A percentile compares a stretch with the other conserved stretches of the same genome.
Evolutionary conservation across 2,329 filamentous ascomycete genomes (phyloP).

Genomic region (Neoascochyta sp.): DNA sequence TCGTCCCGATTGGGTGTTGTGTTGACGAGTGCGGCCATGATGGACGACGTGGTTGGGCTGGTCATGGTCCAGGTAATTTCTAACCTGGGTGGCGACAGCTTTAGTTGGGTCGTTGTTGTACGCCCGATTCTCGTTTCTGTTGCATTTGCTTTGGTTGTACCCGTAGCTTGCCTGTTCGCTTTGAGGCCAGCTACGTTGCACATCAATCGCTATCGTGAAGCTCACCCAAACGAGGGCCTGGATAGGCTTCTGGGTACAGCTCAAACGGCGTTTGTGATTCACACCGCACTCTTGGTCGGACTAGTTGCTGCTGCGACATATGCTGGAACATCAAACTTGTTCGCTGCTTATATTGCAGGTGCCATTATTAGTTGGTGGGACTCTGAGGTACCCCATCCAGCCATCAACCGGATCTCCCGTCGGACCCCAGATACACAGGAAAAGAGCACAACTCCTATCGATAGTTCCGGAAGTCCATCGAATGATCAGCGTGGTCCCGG

Average conservation of each 20-base stretch:
- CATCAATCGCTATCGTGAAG: constrained; percentile 34
- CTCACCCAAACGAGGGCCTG: constrained; percentile 15
- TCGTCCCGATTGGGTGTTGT: constrained; percentile 58
- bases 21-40: constrained; percentile 69
- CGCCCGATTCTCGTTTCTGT: constrained; percentile 53
- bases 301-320: constrained; percentile 53
- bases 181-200: constrained; percentile 42
- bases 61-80: constrained; percentile 75
- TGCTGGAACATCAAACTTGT: constrained; percentile 60
- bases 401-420: background rate
- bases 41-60: constrained; percentile 75
- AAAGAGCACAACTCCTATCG: background rate
- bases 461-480: background rate
- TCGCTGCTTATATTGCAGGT: constrained; percentile 60
- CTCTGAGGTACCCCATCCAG: constrained; percentile 31
- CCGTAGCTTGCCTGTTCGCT: constrained; percentile 48
- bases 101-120: constrained; percentile 45
- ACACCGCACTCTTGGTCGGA: constrained; percentile 51
- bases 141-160: constrained; percentile 50
- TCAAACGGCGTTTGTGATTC: constrained; percentile 44
- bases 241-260: constrained; percentile 22
- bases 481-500: background rate
- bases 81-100: constrained; percentile 51
- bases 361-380: constrained; percentile 60
- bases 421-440: background rate